These are phyloP conservation scores for Leptosphaerulina australis DNA, from an alignment of 2,329 filamentous ascomycete species.

Conservation along the genomic window DNA sequence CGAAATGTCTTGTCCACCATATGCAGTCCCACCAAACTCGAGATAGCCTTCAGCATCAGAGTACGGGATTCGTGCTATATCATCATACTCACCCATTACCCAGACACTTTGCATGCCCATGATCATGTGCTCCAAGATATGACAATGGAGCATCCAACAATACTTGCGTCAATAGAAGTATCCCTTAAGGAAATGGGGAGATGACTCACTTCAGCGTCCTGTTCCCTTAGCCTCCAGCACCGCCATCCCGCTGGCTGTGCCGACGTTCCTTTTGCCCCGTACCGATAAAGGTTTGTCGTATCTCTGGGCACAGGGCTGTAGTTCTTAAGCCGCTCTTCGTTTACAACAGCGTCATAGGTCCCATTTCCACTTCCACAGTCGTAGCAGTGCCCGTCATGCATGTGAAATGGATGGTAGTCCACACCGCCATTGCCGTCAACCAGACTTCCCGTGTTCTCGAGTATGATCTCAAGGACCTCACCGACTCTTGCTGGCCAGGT, in stretches of 20 bases:
- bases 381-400: slow-evolving; percentile 61
- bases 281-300: slow-evolving; percentile 63
- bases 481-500: slow-evolving; percentile 62
- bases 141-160: slow-evolving; percentile 68
- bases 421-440: slow-evolving; percentile 30
- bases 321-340: slow-evolving; percentile 52
- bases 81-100: slow-evolving; percentile 52
- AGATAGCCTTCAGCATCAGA: slow-evolving; percentile 53
- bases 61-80: slow-evolving; percentile 47
- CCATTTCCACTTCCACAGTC: slow-evolving; percentile 62
- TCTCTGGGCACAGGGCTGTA: slow-evolving; percentile 52
- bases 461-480: slow-evolving; percentile 63
- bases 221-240: slow-evolving; percentile 63
- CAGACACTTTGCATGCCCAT: slow-evolving; percentile 60
- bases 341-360: slow-evolving; percentile 57
- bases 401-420: slow-evolving; percentile 59
- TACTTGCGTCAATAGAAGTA: slow-evolving; percentile 52
- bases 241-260: slow-evolving; percentile 62
- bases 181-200: background rate
- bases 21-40: slow-evolving; percentile 53
- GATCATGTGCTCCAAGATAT: slow-evolving; percentile 63
- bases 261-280: slow-evolving; percentile 50
- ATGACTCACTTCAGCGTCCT: slow-evolving; percentile 7
- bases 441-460: slow-evolving; percentile 46
- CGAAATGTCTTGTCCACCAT: slow-evolving; percentile 36